These are phyloP conservation scores for Pseudogymnoascus sp. DNA, from an alignment of 2,329 filamentous ascomycete genomes.

Conservation along the genomic window DNA sequence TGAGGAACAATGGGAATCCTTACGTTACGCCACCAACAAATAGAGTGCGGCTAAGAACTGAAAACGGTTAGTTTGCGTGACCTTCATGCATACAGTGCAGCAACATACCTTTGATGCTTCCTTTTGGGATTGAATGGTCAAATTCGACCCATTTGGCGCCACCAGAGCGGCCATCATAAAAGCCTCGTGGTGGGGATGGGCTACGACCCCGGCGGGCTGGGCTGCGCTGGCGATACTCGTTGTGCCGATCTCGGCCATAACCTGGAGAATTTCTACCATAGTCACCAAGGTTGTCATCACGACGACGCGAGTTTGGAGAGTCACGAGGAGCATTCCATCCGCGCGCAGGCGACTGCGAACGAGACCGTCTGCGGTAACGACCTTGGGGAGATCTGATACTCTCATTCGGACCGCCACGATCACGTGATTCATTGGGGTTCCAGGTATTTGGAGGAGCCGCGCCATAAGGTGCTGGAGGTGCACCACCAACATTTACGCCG, in stretches of 20 bases:
- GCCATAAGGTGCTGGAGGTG: conserved; percentile 25
- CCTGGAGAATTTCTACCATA: conserved; percentile 63
- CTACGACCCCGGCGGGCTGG: conserved; percentile 63
- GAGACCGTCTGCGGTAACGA: conserved; percentile 52
- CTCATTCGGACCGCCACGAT: conserved; percentile 39
- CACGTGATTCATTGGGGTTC: conserved; percentile 40
- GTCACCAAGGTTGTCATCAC: conserved; percentile 55
- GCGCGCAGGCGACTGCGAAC: conserved; percentile 72
- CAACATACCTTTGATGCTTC: conserved; percentile 63
- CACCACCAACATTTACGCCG: conserved; percentile 27
- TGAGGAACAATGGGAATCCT: conserved; percentile 33
- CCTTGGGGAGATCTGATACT: conserved; percentile 52
- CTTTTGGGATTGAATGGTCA: conserved; percentile 64
- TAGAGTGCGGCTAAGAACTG: conserved; percentile 82
- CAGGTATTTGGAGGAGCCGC: conserved; percentile 36
- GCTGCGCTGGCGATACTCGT: conserved; percentile 82
- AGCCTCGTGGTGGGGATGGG: conserved; percentile 43
- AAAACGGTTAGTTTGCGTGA: conserved; percentile 18
- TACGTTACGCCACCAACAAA: conserved; percentile 94
- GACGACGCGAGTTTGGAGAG: conserved; percentile 38
- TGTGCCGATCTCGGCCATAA: conserved; percentile 46
- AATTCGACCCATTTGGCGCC: conserved; percentile 69
- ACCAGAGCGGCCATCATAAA: conserved; percentile 32
- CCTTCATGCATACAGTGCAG: conserved; percentile 11
- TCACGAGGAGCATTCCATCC: conserved; percentile 56